These are phyloP conservation scores for Nemania sp. DNA, from an alignment of 2,329 filamentous ascomycete genomes.

Conservation along the genomic window DNA sequence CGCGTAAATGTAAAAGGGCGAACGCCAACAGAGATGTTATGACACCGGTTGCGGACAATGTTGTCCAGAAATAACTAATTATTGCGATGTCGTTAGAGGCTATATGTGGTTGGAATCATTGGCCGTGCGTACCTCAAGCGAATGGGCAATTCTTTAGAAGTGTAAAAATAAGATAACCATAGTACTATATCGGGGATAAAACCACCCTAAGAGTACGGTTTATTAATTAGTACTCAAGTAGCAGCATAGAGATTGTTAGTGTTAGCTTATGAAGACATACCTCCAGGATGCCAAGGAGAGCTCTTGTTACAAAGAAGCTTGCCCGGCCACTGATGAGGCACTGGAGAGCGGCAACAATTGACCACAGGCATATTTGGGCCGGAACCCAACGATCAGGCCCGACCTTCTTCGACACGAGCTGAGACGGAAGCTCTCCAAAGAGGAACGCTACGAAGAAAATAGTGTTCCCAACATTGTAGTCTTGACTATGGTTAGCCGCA, in stretches of 20 bases:
- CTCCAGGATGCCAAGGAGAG: conserved; percentile 48
- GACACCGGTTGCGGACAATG: conserved; percentile 51
- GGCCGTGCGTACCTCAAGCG: conserved; percentile 50
- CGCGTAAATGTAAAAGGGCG: conserved; percentile 54
- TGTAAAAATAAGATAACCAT: conserved; percentile 53
- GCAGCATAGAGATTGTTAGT: not conserved
- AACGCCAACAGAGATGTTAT: conserved; percentile 54
- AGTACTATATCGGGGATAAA: conserved; percentile 53
- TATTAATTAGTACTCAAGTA: not conserved
- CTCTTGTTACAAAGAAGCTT: conserved; percentile 46
- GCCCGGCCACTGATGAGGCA: conserved; percentile 43
- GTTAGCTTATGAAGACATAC: conserved; percentile 28
- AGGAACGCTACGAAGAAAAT: conserved; percentile 67
- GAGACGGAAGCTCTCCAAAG: conserved; percentile 70
- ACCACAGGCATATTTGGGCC: conserved; percentile 51
- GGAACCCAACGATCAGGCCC: conserved; percentile 52
- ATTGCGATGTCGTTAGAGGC: not conserved
- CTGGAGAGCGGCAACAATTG: conserved; percentile 48
- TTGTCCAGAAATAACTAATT: conserved; percentile 54
- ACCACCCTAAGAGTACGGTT: conserved; percentile 43
- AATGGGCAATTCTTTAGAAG: conserved; percentile 54
- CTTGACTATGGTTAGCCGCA: conserved; percentile 41
- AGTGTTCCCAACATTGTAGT: conserved; percentile 67
- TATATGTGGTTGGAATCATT: not conserved
- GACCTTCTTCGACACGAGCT: conserved; percentile 67